These are phyloP conservation scores for Colletotrichum nymphaeae DNA, from an alignment of 2,329 filamentous ascomycete genomes.

Conservation along the genomic window DNA sequence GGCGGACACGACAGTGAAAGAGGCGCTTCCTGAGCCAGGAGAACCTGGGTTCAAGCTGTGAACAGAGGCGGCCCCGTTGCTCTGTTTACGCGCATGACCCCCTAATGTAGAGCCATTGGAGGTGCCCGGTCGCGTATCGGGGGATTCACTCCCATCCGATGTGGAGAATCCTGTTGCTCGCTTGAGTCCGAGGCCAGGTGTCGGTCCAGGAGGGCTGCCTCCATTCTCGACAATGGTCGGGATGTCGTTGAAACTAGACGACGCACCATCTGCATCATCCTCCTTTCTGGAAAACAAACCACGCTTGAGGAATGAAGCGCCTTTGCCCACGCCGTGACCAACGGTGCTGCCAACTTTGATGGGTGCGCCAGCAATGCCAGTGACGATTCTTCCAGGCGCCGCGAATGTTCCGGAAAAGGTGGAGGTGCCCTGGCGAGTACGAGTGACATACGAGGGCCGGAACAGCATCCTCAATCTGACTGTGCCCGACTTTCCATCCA, in stretches of 20 bases:
- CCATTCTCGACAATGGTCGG: conserved; percentile 58
- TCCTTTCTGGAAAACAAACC: conserved; percentile 82
- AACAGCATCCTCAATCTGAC: conserved; percentile 89
- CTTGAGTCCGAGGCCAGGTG: conserved; percentile 49
- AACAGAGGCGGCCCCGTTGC: conserved; percentile 73
- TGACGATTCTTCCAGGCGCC: conserved; percentile 87
- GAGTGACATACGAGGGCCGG: conserved; percentile 90
- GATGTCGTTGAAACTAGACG: conserved; percentile 45
- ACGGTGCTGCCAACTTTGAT: conserved; percentile 85
- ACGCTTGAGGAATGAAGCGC: conserved; percentile 89
- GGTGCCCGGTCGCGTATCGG: conserved; percentile 45
- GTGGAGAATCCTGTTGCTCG: conserved; percentile 52
- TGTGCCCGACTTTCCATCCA: conserved; percentile 91
- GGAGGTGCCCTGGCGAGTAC: conserved; percentile 87
- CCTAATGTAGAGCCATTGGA: conserved; percentile 45
- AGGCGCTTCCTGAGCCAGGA: conserved; percentile 78
- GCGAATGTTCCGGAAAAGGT: conserved; percentile 94
- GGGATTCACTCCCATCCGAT: conserved; percentile 36
- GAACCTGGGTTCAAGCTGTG: conserved; percentile 71
- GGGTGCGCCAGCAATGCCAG: conserved; percentile 84
- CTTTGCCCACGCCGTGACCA: conserved; percentile 85
- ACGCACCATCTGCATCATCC: conserved; percentile 59
- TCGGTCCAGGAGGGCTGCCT: conserved; percentile 45
- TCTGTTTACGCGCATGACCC: conserved; percentile 64
- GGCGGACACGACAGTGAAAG: conserved; percentile 83